phyloP scores from a whole-genome alignment of 2,329 filamentous ascomycete species.

The Chrysoporthe deuterocubensis region DNA sequence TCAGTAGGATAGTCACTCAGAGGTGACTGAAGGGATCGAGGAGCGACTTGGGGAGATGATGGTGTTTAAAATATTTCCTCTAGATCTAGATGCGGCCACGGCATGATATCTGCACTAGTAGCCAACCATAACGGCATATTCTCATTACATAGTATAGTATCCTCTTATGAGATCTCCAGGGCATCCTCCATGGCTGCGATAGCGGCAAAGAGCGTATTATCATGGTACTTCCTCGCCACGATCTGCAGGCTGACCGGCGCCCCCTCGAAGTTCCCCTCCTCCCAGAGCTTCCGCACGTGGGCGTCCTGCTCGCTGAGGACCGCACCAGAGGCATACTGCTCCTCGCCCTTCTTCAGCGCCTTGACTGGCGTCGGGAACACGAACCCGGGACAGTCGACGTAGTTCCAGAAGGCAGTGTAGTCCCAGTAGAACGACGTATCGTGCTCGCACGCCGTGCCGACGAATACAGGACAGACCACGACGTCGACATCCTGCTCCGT shows the following conservation, averaged over 20 bases:
- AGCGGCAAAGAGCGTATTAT: constrained; percentile 41
- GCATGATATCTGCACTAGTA: no score
- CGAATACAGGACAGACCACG: constrained; percentile 41
- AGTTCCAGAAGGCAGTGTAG: constrained; percentile 44
- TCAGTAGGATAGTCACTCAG: no score
- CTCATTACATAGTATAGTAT: no score
- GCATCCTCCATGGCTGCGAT: constrained; percentile 33
- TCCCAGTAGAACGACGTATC: constrained; percentile 43
- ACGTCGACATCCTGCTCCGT: constrained; percentile 43
- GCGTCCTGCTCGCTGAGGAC: constrained; percentile 38
- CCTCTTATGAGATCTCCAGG: constrained; percentile 18
- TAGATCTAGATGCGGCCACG: no score
- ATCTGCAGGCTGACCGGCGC: constrained; percentile 42
- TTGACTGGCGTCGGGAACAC: constrained; percentile 41
- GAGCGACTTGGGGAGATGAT: no score
- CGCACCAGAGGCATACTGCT: constrained; percentile 32
- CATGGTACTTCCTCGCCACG: constrained; percentile 40
- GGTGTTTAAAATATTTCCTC: no score
- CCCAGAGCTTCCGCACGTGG: constrained; percentile 40
- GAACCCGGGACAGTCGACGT: constrained; percentile 43
- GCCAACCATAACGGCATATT: no score
- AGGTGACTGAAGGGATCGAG: no score
- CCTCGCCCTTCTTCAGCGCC: constrained; percentile 35
- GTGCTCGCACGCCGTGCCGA: constrained; percentile 43
- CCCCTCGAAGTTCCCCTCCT: constrained; percentile 38